Evolutionary conservation across 768 basidiomycete species (phyloP).

Genomic region (Termitomyces titanicus): DNA sequence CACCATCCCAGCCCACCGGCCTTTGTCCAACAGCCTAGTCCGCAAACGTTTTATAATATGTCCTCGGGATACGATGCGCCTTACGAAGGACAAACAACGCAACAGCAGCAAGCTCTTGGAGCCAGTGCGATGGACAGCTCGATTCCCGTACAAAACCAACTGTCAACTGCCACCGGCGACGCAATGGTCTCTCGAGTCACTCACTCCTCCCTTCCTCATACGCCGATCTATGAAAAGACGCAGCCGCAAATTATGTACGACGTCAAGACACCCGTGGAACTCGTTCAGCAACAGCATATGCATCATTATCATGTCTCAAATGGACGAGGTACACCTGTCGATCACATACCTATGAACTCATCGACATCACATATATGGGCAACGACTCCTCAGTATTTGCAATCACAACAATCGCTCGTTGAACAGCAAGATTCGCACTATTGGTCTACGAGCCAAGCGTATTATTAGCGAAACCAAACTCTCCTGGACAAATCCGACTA

Average conservation of each 20-base stretch:
- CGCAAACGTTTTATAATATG: constrained; percentile 18
- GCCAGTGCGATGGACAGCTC: constrained; percentile 17
- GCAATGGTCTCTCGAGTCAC: constrained; percentile 4
- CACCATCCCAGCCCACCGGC: constrained; percentile 24
- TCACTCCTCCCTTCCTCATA: constrained; percentile 13
- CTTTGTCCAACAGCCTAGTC: constrained; percentile 18
- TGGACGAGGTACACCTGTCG: background rate
- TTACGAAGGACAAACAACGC: constrained; percentile 12
- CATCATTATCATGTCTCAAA: constrained; percentile 8
- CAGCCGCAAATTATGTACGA: constrained; percentile 22
- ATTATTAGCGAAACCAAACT: constrained; percentile 1
- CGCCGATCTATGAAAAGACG: constrained; percentile 21
- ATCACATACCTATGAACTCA: background rate
- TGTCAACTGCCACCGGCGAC: background rate
- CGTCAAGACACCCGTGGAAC: constrained; percentile 24
- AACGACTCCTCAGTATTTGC: constrained; percentile 7
- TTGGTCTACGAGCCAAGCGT: constrained; percentile 8
- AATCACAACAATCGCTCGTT: background rate
- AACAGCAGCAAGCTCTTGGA: constrained; percentile 12
- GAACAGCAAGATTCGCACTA: constrained; percentile 9
- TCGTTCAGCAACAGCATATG: constrained; percentile 16
- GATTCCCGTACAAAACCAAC: constrained; percentile 6
- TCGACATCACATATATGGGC: constrained; percentile 8
- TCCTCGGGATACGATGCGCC: constrained; percentile 12
- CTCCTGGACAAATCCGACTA: background rate